Percentiles rank a stretch among this genome's conserved stretches.
Conservation (phyloP, 139 green algal species). For the Edaphochlamys debaryana region DNA sequence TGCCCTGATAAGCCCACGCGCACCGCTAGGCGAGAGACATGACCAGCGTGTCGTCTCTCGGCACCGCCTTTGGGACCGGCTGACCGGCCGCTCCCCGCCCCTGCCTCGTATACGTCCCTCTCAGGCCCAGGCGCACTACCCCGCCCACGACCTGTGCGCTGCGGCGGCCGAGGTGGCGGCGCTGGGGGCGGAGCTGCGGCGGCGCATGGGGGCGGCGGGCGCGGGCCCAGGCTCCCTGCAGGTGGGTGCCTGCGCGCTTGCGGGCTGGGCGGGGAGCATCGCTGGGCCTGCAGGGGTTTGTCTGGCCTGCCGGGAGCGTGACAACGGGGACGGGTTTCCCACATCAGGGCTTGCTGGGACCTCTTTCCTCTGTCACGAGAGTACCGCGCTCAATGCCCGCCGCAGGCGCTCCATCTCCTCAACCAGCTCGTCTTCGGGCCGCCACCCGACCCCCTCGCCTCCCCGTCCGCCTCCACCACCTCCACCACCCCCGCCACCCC, state of each 20-base stretch:
- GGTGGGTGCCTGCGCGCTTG: background rate
- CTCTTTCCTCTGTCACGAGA: background rate
- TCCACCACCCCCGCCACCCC: background rate
- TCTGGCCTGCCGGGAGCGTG: too few relatives aligned
- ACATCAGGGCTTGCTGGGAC: background rate
- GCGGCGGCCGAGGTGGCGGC: constrained; percentile 44
- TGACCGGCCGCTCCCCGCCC: too few relatives aligned
- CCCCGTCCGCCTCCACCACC: background rate
- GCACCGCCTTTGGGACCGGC: background rate
- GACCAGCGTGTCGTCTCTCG: too few relatives aligned
- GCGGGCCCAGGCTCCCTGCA: background rate
- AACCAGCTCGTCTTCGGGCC: constrained; percentile 57
- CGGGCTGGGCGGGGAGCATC: background rate
- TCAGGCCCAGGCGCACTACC: constrained; percentile 50
- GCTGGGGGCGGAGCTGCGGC: constrained; percentile 46
- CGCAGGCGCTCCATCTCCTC: constrained; percentile 46
- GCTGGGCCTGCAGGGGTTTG: background rate
- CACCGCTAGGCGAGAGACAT: too few relatives aligned
- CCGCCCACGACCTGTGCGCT: constrained; percentile 27
- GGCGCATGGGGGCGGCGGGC: constrained; percentile 25
- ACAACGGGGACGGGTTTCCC: background rate
- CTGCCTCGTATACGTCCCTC: background rate
- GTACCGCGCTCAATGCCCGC: background rate
- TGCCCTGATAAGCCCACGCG: too few relatives aligned
- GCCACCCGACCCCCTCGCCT: background rate